Conservation (phyloP, 1,139 yeast species). For the Candida albicans region DNA sequence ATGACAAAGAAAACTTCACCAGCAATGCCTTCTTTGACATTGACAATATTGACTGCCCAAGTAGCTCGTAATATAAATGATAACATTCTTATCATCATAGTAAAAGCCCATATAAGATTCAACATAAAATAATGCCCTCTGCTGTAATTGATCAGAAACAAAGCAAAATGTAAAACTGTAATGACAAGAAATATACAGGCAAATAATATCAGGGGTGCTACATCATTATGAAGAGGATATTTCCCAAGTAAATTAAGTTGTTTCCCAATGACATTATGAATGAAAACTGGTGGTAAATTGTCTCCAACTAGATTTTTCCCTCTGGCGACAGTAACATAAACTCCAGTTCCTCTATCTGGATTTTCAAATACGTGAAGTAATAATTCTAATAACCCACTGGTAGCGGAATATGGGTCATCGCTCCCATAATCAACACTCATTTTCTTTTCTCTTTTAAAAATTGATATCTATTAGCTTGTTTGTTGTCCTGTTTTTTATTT, state of each 20-base stretch:
- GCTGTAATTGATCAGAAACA: constrained; percentile 30
- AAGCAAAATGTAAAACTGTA: constrained; percentile 24
- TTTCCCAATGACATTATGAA: constrained; percentile 19
- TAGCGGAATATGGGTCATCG: constrained; percentile 4
- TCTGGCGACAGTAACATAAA: constrained; percentile 15
- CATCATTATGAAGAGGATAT: constrained; percentile 30
- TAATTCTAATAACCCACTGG: constrained; percentile 5
- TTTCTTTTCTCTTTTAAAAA: not conserved
- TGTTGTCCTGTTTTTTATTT: not conserved
- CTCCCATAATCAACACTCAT: not conserved
- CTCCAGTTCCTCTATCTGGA: constrained; percentile 10
- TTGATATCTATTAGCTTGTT: not conserved
- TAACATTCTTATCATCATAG: constrained; percentile 25
- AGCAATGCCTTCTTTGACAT: constrained; percentile 29
- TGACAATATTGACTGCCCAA: constrained; percentile 30
- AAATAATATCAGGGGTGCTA: constrained; percentile 34
- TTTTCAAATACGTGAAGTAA: constrained; percentile 3
- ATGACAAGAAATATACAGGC: constrained; percentile 29
- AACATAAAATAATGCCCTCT: constrained; percentile 39
- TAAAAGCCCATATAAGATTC: constrained; percentile 31
- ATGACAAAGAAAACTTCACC: constrained; percentile 35
- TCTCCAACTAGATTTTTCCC: constrained; percentile 25
- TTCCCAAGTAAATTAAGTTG: constrained; percentile 36
- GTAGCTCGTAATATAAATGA: constrained; percentile 32
- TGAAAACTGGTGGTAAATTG: constrained; percentile 20